Evolutionary conservation across 1,139 yeast genomes (phyloP).

Genomic region (Suhomyces coccinellae): DNA sequence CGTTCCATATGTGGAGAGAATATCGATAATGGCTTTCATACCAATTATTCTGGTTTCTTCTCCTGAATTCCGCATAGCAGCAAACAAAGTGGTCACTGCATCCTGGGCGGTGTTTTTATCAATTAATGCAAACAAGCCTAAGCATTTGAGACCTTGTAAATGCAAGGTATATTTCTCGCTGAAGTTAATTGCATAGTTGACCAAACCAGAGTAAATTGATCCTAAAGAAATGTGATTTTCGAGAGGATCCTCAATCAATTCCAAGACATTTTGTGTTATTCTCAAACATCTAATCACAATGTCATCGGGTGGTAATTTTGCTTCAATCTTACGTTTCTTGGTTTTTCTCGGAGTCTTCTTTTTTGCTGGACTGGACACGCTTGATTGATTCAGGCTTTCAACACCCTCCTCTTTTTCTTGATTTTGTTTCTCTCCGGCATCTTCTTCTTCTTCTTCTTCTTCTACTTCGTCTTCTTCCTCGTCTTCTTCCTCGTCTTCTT

Average conservation of each 20-base stretch:
- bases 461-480: conserved; percentile 29
- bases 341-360: conserved; percentile 19
- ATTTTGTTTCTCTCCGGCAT: conserved; percentile 6
- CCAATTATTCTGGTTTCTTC: conserved; percentile 62
- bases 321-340: conserved; percentile 38
- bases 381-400: conserved; percentile 8
- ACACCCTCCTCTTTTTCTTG: conserved; percentile 13
- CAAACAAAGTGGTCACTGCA: conserved; percentile 18
- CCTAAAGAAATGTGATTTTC: conserved; percentile 66
- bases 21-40: conserved; percentile 72
- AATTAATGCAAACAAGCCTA: conserved; percentile 77
- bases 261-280: conserved; percentile 71
- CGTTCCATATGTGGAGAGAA: conserved; percentile 74
- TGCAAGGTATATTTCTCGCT: conserved; percentile 58
- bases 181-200: conserved; percentile 78
- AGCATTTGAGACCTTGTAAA: conserved; percentile 68
- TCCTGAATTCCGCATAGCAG: conserved; percentile 31
- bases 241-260: conserved; percentile 63
- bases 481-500: conserved; percentile 33
- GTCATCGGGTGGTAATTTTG: conserved; percentile 46
- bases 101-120: conserved; percentile 41
- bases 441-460: conserved; percentile 21
- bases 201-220: conserved; percentile 72
- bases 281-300: conserved; percentile 65
- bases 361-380: conserved; percentile 23